Evolutionary conservation across 1,139 yeast genomes (phyloP), one percentile per base, ranked within the genome.

Genomic region (Pichia sp.): DNA sequence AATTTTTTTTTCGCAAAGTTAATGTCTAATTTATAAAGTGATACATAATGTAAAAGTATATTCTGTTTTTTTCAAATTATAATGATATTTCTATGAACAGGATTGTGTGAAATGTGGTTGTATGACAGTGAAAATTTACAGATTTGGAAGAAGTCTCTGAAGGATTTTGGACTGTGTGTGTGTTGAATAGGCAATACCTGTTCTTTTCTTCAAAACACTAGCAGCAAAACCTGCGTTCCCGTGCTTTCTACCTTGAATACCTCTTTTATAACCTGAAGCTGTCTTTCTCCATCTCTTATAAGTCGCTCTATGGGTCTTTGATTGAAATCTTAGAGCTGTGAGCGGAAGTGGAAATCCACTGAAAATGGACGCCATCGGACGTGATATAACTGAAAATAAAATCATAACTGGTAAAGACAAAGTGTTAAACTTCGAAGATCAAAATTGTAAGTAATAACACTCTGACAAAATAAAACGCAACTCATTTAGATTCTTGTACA

Each of bases 211-310:
- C 52, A 86, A 64, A 7, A 79, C 69, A 43, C 78, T 71, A 35
- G 76, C 65, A 37, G 89, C 74, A 80, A 93, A 88, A 21, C 95
- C 91, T 4, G 89, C 86, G 55, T 86, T 88, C 37, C 97, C 96
- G 61, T 88, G 97, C 54, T 84, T 84, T 64, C 95, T 76, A 10
- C 95, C 94, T 18, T 94, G 84, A 53, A 78, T 81, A 44, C 85
- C 85, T 50, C 76, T 60, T 47, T 69, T 65, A 56, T 69, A 79
- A 18, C 65, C 70, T 18, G 40, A 24, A 5, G 76, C 77, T n/a
- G 82, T 78, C 53, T 77, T 79, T 60, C 84, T 74, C 77, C 89
- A 82, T 63, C 95, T 73, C 59, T 83, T 84, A 38, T 89, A 88
- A 9, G 94, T 83, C 7, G 86, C 79, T 55, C 80, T 75, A 55